These are phyloP conservation scores for Phanerochaete carnosa DNA, from an alignment of 768 basidiomycete species.

Conservation along the genomic window DNA sequence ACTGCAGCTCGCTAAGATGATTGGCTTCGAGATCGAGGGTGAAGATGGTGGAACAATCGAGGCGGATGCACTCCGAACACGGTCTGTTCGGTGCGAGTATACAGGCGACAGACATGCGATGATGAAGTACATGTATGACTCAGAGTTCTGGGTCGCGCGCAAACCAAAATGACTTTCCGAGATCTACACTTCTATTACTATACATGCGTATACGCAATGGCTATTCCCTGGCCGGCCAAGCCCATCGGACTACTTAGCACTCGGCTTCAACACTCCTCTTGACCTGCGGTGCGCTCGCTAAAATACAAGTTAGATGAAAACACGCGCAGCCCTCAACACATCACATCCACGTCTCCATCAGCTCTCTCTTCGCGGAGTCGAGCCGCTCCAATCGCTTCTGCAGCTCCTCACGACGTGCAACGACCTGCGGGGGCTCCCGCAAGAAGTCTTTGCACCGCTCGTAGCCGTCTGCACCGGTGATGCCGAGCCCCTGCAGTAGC, in stretches of 20 bases:
- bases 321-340: neutral
- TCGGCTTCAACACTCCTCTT: too few species aligned
- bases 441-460: slow-evolving; percentile 49
- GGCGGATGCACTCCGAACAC: slow-evolving; percentile 26
- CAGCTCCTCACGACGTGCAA: slow-evolving; percentile 44
- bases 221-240: too few species aligned
- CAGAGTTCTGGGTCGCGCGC: slow-evolving; percentile 65
- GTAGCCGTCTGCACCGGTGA: slow-evolving; percentile 45
- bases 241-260: too few species aligned
- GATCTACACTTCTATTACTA: neutral
- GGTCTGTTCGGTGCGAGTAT: slow-evolving; percentile 62
- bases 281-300: too few species aligned
- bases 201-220: too few species aligned
- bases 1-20: slow-evolving; percentile 41
- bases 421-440: slow-evolving; percentile 45
- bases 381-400: slow-evolving; percentile 50
- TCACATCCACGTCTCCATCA: slow-evolving; percentile 23
- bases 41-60: slow-evolving; percentile 23
- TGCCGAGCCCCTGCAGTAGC: slow-evolving; percentile 46
- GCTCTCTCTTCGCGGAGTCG: slow-evolving; percentile 40
- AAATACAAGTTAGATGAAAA: too few species aligned
- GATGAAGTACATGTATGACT: slow-evolving; percentile 68
- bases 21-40: slow-evolving; percentile 49
- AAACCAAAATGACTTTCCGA: slow-evolving; percentile 21
- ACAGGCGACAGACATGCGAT: slow-evolving; percentile 58